Percentiles rank a stretch among this genome's conserved stretches.
Conservation (phyloP, 306 rosid genomes). For the Malus orientalis region DNA sequence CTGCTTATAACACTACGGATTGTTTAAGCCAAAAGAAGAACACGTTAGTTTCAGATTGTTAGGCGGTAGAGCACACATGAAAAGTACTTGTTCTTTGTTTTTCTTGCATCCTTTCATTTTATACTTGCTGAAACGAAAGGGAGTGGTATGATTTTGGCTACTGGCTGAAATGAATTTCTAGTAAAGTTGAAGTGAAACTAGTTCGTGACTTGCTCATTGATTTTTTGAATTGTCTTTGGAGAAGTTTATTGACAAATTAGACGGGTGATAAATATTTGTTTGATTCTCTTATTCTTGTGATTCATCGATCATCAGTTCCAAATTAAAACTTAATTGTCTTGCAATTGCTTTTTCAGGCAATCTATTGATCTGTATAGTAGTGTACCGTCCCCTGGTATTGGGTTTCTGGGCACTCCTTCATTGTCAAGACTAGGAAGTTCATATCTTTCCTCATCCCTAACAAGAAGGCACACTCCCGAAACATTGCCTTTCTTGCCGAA, state of each 20-base stretch:
- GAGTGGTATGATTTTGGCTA: not conserved
- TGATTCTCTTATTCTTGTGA: not conserved
- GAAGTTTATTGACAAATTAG: not conserved
- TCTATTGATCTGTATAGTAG: slow-evolving; percentile 92
- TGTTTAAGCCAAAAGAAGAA: not conserved
- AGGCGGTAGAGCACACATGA: not conserved
- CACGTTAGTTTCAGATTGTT: not conserved
- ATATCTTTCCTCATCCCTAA: slow-evolving; percentile 74
- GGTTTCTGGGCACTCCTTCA: slow-evolving; percentile 76
- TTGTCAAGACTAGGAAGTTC: slow-evolving; percentile 85
- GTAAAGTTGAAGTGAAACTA: too few relatives aligned
- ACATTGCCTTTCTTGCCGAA: slow-evolving; percentile 45
- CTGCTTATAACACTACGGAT: not conserved
- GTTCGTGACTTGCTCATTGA: not conserved
- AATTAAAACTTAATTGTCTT: slow-evolving; percentile 5
- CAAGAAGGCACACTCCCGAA: slow-evolving; percentile 96
- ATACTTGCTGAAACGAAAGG: not conserved
- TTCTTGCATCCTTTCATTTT: not conserved
- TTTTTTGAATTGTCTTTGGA: not conserved
- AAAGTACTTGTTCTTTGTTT: not conserved
- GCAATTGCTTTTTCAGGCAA: slow-evolving; percentile 54
- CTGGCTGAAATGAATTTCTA: not conserved
- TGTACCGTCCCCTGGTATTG: slow-evolving; percentile 80
- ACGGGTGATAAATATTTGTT: not conserved
- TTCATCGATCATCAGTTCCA: not conserved